Evolutionary conservation across 768 basidiomycete species (phyloP).

Genomic region (Pholiota conissans): DNA sequence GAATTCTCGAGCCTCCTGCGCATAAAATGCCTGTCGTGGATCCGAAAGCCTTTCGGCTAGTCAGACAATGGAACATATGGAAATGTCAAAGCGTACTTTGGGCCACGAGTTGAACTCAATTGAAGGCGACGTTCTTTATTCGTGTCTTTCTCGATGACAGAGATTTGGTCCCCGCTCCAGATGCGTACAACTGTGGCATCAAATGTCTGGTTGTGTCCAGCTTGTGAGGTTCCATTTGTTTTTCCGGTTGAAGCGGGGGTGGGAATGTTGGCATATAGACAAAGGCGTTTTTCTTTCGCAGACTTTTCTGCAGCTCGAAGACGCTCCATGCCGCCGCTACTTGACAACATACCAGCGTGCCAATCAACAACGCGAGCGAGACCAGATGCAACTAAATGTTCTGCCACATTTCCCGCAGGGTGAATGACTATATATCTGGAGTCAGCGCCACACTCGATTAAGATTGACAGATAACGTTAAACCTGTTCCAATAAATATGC

Average conservation of each 20-base stretch:
- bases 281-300: conserved; percentile 74
- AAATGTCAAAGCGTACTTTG: conserved; percentile 51
- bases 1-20: conserved; percentile 92
- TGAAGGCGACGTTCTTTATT: conserved; percentile 82
- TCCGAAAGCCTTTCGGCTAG: conserved; percentile 64
- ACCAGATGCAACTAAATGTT: conserved; percentile 80
- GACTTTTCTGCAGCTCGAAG: conserved; percentile 80
- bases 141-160: conserved; percentile 70
- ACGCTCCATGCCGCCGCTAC: conserved; percentile 82
- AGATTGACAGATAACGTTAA: conserved; percentile 18
- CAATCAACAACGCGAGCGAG: conserved; percentile 93
- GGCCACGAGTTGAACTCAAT: conserved; percentile 85
- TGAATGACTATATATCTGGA: conserved; percentile 60
- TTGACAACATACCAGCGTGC: conserved; percentile 95
- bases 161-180: conserved; percentile 92
- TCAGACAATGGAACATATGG: not conserved
- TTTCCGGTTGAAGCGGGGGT: conserved; percentile 40
- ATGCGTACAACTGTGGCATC: conserved; percentile 84
- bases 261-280: conserved; percentile 64
- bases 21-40: conserved; percentile 82
- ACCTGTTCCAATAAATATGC: conserved; percentile 89
- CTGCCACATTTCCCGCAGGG: conserved; percentile 93
- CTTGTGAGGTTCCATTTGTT: conserved; percentile 38
- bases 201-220: conserved; percentile 54
- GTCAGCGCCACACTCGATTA: not conserved